Conservation (phyloP, 208 protist genomes). For the Entamoeba dispar region DNA sequence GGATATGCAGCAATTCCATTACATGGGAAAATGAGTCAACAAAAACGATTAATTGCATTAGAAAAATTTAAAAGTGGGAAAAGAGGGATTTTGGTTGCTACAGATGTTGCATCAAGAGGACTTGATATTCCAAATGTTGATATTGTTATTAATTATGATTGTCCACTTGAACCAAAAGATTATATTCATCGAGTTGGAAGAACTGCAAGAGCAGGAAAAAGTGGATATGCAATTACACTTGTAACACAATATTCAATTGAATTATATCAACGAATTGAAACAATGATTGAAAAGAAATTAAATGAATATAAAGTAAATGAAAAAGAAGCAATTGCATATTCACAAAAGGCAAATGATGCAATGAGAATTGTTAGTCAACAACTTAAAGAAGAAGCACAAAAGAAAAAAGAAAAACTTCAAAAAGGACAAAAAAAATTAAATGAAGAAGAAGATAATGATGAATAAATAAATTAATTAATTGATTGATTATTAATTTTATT, state of each 20-base stretch:
- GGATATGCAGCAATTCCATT: neutral
- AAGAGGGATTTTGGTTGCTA: conserved; percentile 14
- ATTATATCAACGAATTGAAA: neutral
- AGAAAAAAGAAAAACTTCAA: neutral
- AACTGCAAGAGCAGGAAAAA: conserved; percentile 20
- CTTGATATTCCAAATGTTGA: conserved; percentile 20
- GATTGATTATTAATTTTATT: no score
- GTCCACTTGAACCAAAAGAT: conserved; percentile 24
- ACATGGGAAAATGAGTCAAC: conserved; percentile 3
- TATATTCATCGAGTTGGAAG: conserved; percentile 27
- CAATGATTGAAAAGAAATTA: neutral
- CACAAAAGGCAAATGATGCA: neutral
- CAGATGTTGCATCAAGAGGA: conserved; percentile 20
- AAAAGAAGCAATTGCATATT: neutral
- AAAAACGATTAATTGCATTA: neutral
- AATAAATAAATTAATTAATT: no score
- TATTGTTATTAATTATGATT: conserved; percentile 30
- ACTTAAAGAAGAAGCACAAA: neutral
- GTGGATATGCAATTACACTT: neutral
- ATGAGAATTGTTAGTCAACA: neutral
- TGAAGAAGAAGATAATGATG: neutral
- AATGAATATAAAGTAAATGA: neutral
- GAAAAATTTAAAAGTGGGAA: conserved; percentile 10
- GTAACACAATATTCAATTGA: neutral
- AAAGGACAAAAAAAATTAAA: neutral